Evolutionary conservation across 495 filamentous ascomycete genomes (phyloP).

Genomic region (Filosporella fistucella): DNA sequence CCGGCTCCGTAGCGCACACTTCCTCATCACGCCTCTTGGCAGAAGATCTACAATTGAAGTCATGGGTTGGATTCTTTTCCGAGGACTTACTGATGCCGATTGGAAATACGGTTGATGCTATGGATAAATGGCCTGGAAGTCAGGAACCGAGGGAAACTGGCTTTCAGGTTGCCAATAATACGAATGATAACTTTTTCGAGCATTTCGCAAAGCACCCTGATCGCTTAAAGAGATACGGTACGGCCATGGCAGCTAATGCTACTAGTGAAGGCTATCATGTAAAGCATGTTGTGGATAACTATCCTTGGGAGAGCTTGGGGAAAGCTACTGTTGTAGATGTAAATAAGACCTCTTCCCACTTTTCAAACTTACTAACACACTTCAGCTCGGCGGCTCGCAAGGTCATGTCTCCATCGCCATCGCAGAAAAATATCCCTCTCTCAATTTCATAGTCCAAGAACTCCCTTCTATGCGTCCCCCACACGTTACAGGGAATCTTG

Average conservation of each 20-base stretch:
- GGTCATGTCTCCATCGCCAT: constrained; percentile 27
- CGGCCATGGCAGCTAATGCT: constrained; percentile 7
- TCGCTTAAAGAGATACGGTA: constrained; percentile 8
- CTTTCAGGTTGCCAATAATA: constrained; percentile 8
- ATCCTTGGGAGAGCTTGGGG: constrained; percentile 8
- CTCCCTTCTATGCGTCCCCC: background rate
- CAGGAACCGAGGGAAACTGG: constrained; percentile 24
- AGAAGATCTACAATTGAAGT: constrained; percentile 10
- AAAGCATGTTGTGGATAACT: constrained; percentile 5
- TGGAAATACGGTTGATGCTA: constrained; percentile 21
- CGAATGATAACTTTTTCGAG: constrained; percentile 2
- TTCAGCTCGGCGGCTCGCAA: constrained; percentile 30
- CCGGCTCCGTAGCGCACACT: constrained; percentile 26
- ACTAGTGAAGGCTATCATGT: constrained; percentile 6
- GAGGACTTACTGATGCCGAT: constrained; percentile 10
- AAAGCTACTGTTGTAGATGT: constrained; percentile 13
- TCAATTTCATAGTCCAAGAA: constrained; percentile 30
- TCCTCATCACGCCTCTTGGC: constrained; percentile 18
- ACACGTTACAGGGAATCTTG: constrained; percentile 4
- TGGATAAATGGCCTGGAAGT: constrained; percentile 23
- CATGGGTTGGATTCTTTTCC: constrained; percentile 11
- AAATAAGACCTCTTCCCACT: background rate
- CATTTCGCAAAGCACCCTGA: constrained; percentile 7
- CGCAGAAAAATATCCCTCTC: constrained; percentile 23
- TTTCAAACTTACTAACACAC: background rate